Conservation (phyloP, 352 stramenopile species). For the Achlya hypogyna region DNA sequence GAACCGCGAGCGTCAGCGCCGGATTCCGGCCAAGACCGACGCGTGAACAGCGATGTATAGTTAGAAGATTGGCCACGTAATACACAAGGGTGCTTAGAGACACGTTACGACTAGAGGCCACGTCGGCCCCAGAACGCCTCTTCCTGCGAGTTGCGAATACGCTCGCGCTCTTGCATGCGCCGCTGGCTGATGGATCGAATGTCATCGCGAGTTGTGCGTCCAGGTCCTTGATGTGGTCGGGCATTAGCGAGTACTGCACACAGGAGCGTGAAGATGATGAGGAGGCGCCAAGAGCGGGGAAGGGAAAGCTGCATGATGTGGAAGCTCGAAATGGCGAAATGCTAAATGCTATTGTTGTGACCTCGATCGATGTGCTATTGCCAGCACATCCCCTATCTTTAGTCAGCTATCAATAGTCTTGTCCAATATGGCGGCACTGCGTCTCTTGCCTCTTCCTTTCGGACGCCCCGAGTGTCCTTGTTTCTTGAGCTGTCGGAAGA, state of each 20-base stretch:
- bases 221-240: not conserved
- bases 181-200: constrained; percentile 1
- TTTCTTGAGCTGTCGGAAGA: no score
- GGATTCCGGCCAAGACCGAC: not conserved
- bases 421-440: no score
- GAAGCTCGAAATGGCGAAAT: no score
- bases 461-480: no score
- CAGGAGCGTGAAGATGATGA: not conserved
- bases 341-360: no score
- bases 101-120: not conserved
- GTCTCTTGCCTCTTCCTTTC: no score
- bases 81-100: constrained; percentile 12
- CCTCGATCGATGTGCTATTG: no score
- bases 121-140: constrained; percentile 1
- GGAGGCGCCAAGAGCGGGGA: not conserved
- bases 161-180: constrained; percentile 4
- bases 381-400: no score
- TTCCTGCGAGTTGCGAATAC: constrained; percentile 14
- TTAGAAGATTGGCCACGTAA: not conserved
- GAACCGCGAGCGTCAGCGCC: constrained; percentile 47
- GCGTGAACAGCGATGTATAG: not conserved
- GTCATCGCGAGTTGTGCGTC: not conserved
- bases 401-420: no score
- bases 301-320: not conserved
- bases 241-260: not conserved